phyloP scores from a whole-genome alignment of 2,329 filamentous ascomycete species.

The Dactylella cylindrospora region DNA sequence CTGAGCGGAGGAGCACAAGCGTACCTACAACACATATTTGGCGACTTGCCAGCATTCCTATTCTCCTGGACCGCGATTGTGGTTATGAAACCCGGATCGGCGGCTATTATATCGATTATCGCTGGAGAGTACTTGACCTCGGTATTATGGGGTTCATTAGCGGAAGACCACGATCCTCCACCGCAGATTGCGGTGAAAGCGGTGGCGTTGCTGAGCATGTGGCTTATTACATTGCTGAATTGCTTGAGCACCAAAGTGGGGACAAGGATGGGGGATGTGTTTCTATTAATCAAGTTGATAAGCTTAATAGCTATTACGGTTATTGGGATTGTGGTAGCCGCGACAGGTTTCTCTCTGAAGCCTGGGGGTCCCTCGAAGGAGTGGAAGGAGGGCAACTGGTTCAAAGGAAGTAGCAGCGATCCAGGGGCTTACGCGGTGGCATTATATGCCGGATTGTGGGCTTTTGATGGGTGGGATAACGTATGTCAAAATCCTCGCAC shows the following conservation, averaged over 20 bases:
- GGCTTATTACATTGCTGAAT: conserved; percentile 79
- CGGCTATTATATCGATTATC: conserved; percentile 94
- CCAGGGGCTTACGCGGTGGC: conserved; percentile 74
- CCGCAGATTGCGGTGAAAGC: conserved; percentile 88
- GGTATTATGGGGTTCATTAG: conserved; percentile 57
- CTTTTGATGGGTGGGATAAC: conserved; percentile 98
- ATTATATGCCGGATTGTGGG: conserved; percentile 93
- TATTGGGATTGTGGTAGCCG: conserved; percentile 82
- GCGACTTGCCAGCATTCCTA: conserved; percentile 86
- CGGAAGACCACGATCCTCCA: conserved; percentile 77
- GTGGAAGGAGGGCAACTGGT: conserved; percentile 88
- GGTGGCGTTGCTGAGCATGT: conserved; percentile 75
- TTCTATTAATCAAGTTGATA: conserved; percentile 97
- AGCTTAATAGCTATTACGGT: conserved; percentile 83
- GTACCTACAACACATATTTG: conserved; percentile 94
- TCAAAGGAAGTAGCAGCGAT: conserved; percentile 74
- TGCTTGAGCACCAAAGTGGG: conserved; percentile 87
- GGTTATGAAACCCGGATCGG: conserved; percentile 88
- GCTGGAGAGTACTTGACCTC: conserved; percentile 85
- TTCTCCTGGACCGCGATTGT: conserved; percentile 96
- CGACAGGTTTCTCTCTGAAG: conserved; percentile 77
- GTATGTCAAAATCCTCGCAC: conserved; percentile 59
- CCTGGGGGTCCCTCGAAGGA: conserved; percentile 70
- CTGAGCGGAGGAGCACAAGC: conserved; percentile 92
- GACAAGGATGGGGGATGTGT: conserved; percentile 81